These are phyloP conservation scores for Fusarium pseudoanthophilum DNA, from an alignment of 2,329 filamentous ascomycete species.

Conservation along the genomic window DNA sequence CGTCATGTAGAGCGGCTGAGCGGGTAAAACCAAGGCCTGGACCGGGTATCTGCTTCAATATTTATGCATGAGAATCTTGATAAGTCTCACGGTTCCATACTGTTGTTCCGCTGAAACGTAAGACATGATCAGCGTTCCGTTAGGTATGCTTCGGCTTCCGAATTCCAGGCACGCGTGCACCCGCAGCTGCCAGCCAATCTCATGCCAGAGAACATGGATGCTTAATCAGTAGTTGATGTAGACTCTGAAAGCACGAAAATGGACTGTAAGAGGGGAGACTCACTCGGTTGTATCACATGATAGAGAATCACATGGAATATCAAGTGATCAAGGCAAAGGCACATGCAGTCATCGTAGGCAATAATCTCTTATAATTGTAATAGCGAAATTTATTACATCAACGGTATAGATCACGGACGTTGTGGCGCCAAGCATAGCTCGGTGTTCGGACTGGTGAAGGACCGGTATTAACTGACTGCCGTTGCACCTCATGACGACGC, in stretches of 20 bases:
- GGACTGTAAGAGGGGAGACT: too few species aligned
- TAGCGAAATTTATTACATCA: fast-evolving
- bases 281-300: background rate
- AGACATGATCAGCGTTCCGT: background rate
- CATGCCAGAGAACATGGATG: fast-evolving
- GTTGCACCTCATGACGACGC: background rate
- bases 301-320: background rate
- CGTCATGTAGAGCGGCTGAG: background rate
- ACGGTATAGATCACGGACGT: too few species aligned
- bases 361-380: fast-evolving
- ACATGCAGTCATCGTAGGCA: fast-evolving
- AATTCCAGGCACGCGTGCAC: background rate
- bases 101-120: too few species aligned
- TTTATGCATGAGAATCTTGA: background rate
- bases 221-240: fast-evolving
- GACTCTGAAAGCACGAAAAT: background rate
- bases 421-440: background rate
- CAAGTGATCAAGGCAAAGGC: background rate
- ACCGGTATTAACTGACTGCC: background rate
- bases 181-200: background rate
- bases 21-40: background rate
- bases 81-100: background rate
- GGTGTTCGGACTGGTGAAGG: background rate
- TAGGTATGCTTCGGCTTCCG: slow-evolving; percentile 7
- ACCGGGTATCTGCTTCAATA: background rate